These are phyloP conservation scores for Wickerhamomyces silvicola DNA, from an alignment of 805 yeast species.

Conservation along the genomic window DNA sequence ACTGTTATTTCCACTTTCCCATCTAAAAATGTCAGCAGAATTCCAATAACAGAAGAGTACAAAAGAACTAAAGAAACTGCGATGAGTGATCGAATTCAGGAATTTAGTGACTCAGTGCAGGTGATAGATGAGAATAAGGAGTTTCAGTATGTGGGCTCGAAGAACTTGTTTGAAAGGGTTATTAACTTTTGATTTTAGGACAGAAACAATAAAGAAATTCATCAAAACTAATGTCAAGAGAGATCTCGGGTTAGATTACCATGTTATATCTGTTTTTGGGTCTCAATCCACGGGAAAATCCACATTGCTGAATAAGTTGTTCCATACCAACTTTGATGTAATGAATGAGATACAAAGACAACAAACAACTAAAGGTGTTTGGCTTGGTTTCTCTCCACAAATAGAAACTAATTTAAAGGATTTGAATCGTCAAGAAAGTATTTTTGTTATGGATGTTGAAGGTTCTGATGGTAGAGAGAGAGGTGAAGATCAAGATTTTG, in stretches of 20 bases:
- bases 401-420: constrained; percentile 23
- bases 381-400: constrained; percentile 57
- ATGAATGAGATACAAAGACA: constrained; percentile 85
- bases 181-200: constrained; percentile 5
- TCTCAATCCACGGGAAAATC: constrained; percentile 97
- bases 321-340: constrained; percentile 84
- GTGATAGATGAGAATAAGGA: constrained; percentile 46
- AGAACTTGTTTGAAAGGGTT: too few relatives aligned
- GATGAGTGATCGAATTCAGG: too few relatives aligned
- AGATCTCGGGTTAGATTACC: constrained; percentile 66
- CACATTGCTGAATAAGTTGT: constrained; percentile 77
- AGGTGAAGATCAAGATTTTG: constrained; percentile 98
- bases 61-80: not conserved
- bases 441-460: constrained; percentile 93
- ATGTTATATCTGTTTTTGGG: constrained; percentile 92
- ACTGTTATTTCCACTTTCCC: too few relatives aligned
- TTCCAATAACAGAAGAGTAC: too few relatives aligned
- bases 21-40: too few relatives aligned
- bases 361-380: constrained; percentile 86
- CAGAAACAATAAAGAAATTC: constrained; percentile 15
- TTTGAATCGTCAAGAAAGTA: constrained; percentile 25
- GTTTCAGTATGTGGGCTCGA: constrained; percentile 29
- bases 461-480: constrained; percentile 98
- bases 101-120: constrained; percentile 40
- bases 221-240: constrained; percentile 28